phyloP scores from a whole-genome alignment of 441 rosid genomes.

The Heliophila coronopifolia region DNA sequence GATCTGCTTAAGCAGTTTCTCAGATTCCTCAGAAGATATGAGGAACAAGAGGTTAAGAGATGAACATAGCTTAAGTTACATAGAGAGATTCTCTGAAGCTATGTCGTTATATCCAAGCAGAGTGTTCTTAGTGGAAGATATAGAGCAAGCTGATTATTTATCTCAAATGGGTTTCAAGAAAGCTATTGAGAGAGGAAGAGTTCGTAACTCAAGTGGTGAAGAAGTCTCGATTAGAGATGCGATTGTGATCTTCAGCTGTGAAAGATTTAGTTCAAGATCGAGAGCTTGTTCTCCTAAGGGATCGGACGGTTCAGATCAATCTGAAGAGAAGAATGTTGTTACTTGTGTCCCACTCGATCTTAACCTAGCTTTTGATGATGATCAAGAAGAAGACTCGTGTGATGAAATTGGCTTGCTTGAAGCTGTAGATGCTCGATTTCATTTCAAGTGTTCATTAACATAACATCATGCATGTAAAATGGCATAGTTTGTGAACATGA shows the following conservation, averaged over 20 bases:
- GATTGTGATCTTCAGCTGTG: constrained; percentile 53
- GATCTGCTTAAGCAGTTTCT: constrained; percentile 48
- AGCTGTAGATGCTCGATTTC: constrained; percentile 47
- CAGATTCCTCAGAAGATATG: constrained; percentile 38
- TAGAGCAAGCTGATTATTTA: constrained; percentile 47
- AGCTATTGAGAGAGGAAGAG: constrained; percentile 60
- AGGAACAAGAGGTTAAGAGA: constrained; percentile 50
- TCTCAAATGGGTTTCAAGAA: constrained; percentile 59
- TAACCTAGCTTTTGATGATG: constrained; percentile 44
- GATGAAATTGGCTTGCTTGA: constrained; percentile 48
- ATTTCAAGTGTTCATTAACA: constrained; percentile 31
- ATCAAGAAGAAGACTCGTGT: constrained; percentile 25
- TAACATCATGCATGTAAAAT: constrained; percentile 17
- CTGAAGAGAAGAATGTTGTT: constrained; percentile 34
- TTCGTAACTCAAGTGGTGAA: constrained; percentile 31
- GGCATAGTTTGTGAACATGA: constrained; percentile 8
- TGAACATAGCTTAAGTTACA: constrained; percentile 38
- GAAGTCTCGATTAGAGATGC: constrained; percentile 45
- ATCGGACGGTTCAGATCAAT: constrained; percentile 29
- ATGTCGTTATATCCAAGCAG: constrained; percentile 42
- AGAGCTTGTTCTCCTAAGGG: constrained; percentile 50
- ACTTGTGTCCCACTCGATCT: constrained; percentile 50
- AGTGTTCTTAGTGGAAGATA: constrained; percentile 56
- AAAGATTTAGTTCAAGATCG: constrained; percentile 61
- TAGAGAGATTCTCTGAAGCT: constrained; percentile 50